Conservation (phyloP, 495 filamentous ascomycete genomes). For the Penicillium fimorum region DNA sequence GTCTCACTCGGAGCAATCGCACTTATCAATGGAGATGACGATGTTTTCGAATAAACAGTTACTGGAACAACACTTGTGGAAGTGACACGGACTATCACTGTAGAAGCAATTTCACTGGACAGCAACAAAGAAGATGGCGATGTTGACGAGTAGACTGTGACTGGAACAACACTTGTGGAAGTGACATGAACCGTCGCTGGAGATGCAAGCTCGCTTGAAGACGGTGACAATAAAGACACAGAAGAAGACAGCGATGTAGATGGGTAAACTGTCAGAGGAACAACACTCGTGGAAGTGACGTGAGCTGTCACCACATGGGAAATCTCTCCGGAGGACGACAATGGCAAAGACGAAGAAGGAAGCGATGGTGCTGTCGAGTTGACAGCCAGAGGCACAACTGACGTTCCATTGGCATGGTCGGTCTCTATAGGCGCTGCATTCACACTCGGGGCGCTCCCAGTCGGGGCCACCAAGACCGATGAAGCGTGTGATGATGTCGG, state of each 20-base stretch:
- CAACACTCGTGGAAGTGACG: conserved; percentile 6
- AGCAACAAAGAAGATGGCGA: neutral
- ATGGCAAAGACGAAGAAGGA: neutral
- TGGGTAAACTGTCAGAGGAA: neutral
- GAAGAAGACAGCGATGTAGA: neutral
- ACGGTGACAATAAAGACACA: neutral
- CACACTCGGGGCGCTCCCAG: neutral
- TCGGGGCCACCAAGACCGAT: neutral
- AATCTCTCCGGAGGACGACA: neutral
- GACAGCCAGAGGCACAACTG: neutral
- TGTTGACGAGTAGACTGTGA: conserved; percentile 10
- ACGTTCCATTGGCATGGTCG: neutral
- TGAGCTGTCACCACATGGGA: conserved; percentile 5
- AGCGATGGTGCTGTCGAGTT: neutral
- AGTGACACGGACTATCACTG: conserved; percentile 11
- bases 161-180: conserved; percentile 7
- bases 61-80: conserved; percentile 8
- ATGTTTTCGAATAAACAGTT: conserved; percentile 11
- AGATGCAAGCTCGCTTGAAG: neutral
- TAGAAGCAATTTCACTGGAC: neutral
- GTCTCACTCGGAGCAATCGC: conserved; percentile 1
- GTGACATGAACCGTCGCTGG: conserved; percentile 11
- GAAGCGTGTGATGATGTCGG: neutral
- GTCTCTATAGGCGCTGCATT: neutral
- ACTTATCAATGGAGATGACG: neutral